These are phyloP conservation scores for Fraxinus floribunda DNA, from an alignment of 305 asterid species.

Conservation along the genomic window DNA sequence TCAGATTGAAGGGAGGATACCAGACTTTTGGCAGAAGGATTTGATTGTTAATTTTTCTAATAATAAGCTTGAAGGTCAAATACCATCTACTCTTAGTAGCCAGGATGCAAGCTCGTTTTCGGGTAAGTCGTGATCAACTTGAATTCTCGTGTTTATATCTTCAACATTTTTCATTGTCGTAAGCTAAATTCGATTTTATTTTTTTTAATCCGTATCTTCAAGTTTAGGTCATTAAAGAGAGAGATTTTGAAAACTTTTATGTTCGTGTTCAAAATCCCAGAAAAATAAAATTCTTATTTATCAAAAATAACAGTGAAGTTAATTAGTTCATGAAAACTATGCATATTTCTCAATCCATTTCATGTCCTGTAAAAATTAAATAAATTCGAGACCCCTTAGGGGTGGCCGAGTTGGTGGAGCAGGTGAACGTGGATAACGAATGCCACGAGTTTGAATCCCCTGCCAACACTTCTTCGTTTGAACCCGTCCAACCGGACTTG, in stretches of 20 bases:
- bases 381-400: too few species aligned
- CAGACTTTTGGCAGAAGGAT: conserved; percentile 52
- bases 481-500: too few species aligned
- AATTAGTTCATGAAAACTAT: background rate
- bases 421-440: too few species aligned
- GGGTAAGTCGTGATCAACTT: conserved; percentile 36
- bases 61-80: conserved; percentile 55
- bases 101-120: conserved; percentile 42
- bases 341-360: background rate
- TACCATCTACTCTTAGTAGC: conserved; percentile 42
- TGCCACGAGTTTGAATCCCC: too few species aligned
- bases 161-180: background rate
- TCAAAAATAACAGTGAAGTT: background rate
- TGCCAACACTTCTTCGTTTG: too few species aligned
- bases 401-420: too few species aligned
- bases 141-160: background rate
- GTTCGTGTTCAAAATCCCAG: background rate
- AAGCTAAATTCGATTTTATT: background rate
- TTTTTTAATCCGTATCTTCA: background rate
- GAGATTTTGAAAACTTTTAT: background rate
- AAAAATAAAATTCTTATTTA: background rate
- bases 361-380: background rate
- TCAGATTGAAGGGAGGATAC: conserved; percentile 54
- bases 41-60: conserved; percentile 44
- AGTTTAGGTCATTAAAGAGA: background rate